Base-by-base conservation (phyloP, 2,329 filamentous ascomycete genomes). In the Ascomycota sp. region DNA sequence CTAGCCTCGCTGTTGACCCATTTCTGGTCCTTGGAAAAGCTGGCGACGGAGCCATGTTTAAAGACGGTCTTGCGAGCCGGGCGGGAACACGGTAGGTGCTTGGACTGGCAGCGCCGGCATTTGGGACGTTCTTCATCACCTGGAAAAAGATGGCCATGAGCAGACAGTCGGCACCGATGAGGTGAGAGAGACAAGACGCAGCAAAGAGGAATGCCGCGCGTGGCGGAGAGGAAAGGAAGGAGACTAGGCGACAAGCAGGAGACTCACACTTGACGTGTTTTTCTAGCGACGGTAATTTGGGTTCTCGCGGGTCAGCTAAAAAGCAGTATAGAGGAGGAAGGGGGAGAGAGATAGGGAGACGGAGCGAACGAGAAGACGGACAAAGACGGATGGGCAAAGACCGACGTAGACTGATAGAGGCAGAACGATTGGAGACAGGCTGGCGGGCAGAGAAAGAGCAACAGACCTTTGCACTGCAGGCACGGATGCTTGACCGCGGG, bases 51-150 rank as follows among this genome's bases (percentile, higher is more conserved):
- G 8, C 48, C 44, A 26, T 53, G 50, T 5, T 47, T 46, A 36
- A 56, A 56, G 5, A 55, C 45, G 1, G 49, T 52, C 36, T 42
- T 45, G 25, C 45, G 50, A 0, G 38, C 39, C 1, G 53, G 53
- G 1, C 50, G 43, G 1, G 43, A 40, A 30, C 53, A 56, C 0
- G 44, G 37, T 7, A 56, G 36, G 11, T 44, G 38, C 26, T 51
- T 53, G 7, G 35, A 30, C 23, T 44, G 36, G 26, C 53, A 56
- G 3, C 50, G 40, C 10, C 46, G 42, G 30, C 53, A 56, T 25
- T 38, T 44, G 3, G 53, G 53, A 2, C 43, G 44, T n/a, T 45
- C 44, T 31, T 56, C 51, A 25, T 56, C 53, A 25, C 53, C 51
- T 56, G 27, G 8, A 4, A 9, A 11, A 20, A 23, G 10, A 24